Evolutionary conservation across 164 flowering plant genomes (phyloP).

Genomic region (Vitis labrusca): DNA sequence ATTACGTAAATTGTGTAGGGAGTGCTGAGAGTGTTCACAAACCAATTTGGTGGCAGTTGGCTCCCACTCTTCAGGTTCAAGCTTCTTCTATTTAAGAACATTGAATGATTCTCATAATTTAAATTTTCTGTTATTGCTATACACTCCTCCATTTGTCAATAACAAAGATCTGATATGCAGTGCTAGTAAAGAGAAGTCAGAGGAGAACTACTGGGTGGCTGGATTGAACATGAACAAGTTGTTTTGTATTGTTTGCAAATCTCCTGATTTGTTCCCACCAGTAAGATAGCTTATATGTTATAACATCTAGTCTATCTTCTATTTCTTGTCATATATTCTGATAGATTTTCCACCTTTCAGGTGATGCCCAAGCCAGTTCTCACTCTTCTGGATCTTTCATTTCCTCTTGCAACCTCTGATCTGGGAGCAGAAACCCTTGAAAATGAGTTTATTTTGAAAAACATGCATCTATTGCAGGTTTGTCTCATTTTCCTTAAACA

Average conservation of each 20-base stretch:
- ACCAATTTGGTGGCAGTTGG: slow-evolving; percentile 92
- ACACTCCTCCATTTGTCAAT: not conserved
- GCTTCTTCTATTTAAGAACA: not conserved
- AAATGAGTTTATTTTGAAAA: slow-evolving; percentile 80
- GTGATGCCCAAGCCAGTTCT: slow-evolving; percentile 89
- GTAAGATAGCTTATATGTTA: slow-evolving; percentile 30
- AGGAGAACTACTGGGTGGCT: slow-evolving; percentile 85
- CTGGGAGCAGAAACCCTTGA: slow-evolving; percentile 85
- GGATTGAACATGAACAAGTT: slow-evolving; percentile 77
- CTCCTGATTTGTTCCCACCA: slow-evolving; percentile 76
- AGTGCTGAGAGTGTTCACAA: slow-evolving; percentile 69
- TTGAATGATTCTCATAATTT: not conserved
- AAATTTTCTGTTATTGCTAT: not conserved
- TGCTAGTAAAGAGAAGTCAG: slow-evolving; percentile 63
- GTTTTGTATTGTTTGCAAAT: slow-evolving; percentile 81
- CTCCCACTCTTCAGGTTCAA: slow-evolving; percentile 88
- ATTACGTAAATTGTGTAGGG: slow-evolving; percentile 52
- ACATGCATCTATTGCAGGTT: slow-evolving; percentile 74
- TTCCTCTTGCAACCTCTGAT: slow-evolving; percentile 94
- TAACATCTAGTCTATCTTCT: slow-evolving; percentile 1
- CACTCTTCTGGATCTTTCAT: slow-evolving; percentile 57
- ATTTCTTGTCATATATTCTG: not conserved
- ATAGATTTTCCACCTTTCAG: slow-evolving; percentile 36
- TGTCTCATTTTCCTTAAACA: not conserved
- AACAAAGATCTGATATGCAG: slow-evolving; percentile 34